Percentiles rank a stretch among this genome's conserved stretches.
Evolutionary conservation across 2,329 filamentous ascomycete genomes (phyloP).

Genomic region (Penicillium decumbens): DNA sequence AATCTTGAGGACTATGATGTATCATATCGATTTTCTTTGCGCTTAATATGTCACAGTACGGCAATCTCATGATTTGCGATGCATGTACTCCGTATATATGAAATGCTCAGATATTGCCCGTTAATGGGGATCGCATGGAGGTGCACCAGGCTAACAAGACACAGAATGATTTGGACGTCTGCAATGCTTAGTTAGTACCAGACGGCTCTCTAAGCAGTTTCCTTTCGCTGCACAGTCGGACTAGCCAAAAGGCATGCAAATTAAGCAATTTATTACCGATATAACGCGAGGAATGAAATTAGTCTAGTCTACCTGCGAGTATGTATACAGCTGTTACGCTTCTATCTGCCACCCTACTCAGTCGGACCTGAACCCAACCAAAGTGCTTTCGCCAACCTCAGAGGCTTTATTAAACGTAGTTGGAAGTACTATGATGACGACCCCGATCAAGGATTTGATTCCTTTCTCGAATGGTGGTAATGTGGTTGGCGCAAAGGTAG

Average conservation of each 20-base stretch:
- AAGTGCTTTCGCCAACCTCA: neutral
- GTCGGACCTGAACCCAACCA: neutral
- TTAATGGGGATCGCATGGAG: neutral
- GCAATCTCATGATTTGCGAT: conserved; percentile 15
- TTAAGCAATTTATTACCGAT: too few relatives aligned
- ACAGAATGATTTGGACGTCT: neutral
- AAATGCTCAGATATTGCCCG: conserved; percentile 4
- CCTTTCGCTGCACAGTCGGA: neutral
- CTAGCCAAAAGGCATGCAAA: neutral
- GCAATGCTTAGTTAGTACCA: neutral
- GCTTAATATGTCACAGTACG: conserved; percentile 4
- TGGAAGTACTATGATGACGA: neutral
- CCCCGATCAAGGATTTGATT: neutral
- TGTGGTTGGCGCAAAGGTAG: neutral
- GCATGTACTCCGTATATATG: conserved; percentile 20
- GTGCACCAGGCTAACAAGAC: neutral
- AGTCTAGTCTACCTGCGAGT: too few relatives aligned
- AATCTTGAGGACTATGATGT: conserved; percentile 48
- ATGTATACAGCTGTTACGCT: too few relatives aligned
- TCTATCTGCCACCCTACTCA: too few relatives aligned
- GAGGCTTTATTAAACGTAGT: neutral
- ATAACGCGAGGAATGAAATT: too few relatives aligned
- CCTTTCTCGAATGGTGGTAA: neutral
- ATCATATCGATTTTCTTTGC: conserved; percentile 40
- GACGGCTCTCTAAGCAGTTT: neutral